Evolutionary conservation across 1,139 yeast genomes (phyloP).

Genomic region (Saccharomyces hybrid): DNA sequence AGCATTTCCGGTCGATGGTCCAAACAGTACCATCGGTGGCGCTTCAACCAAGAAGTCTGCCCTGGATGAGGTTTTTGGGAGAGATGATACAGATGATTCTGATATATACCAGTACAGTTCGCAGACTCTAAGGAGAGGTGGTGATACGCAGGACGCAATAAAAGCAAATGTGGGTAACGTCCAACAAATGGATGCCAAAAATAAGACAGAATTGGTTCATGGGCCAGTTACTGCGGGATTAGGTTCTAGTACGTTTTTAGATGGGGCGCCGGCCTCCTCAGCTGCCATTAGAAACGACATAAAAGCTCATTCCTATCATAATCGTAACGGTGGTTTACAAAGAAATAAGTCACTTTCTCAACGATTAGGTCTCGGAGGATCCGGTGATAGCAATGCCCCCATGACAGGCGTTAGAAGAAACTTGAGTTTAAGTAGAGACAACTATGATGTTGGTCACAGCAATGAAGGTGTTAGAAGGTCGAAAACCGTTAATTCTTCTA

Average conservation of each 20-base stretch:
- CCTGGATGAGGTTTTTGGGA: slow-evolving; percentile 30
- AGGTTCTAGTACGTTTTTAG: slow-evolving; percentile 86
- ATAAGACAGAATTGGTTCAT: slow-evolving; percentile 65
- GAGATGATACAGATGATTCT: slow-evolving; percentile 16
- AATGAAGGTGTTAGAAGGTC: slow-evolving; percentile 1
- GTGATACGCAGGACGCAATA: slow-evolving; percentile 33
- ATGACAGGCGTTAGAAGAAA: slow-evolving; percentile 6
- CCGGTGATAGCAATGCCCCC: slow-evolving; percentile 10
- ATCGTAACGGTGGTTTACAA: slow-evolving; percentile 38
- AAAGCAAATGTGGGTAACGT: slow-evolving; percentile 44
- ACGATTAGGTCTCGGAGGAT: slow-evolving; percentile 39
- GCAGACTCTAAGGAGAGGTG: slow-evolving; percentile 50
- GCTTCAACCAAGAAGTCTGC: slow-evolving; percentile 31
- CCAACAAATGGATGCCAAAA: slow-evolving; percentile 61
- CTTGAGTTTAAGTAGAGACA: slow-evolving; percentile 3
- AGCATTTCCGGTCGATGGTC: slow-evolving; percentile 94
- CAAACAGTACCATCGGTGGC: slow-evolving; percentile 79
- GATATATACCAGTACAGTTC: slow-evolving; percentile 60
- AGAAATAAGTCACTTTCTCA: slow-evolving; percentile 74
- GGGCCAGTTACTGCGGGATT: slow-evolving; percentile 81
- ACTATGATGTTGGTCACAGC: not conserved
- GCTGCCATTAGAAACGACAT: slow-evolving; percentile 37
- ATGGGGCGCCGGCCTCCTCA: slow-evolving; percentile 90
- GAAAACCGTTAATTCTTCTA: not conserved
- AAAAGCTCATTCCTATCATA: slow-evolving; percentile 14